Percentiles rank a stretch among this genome's conserved stretches.
Evolutionary conservation across 352 stramenopile genomes (phyloP).

Genomic region (Elongisporangium senticosum): DNA sequence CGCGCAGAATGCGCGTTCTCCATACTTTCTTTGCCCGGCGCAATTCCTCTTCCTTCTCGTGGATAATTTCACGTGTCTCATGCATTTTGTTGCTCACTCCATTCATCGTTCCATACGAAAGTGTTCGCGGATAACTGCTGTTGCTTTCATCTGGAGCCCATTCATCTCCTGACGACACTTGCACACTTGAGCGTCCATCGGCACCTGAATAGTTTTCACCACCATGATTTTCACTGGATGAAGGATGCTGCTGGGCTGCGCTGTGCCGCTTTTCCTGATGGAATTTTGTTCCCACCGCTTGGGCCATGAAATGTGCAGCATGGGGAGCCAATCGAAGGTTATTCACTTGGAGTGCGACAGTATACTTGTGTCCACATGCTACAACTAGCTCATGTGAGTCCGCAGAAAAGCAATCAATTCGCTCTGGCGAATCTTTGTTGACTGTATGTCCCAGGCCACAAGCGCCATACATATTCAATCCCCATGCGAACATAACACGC

Average conservation of each 20-base stretch:
- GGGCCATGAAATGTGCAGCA: neutral
- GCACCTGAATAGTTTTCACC: neutral
- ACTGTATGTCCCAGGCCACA: conserved; percentile 71
- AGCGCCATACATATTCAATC: conserved; percentile 74
- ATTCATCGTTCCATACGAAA: neutral
- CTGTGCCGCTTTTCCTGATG: neutral
- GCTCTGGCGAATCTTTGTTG: conserved; percentile 76
- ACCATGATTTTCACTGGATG: neutral
- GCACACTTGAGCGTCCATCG: neutral
- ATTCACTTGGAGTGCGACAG: conserved; percentile 57
- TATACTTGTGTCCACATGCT: conserved; percentile 81
- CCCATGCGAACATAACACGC: conserved; percentile 73
- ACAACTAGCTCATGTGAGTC: conserved; percentile 44
- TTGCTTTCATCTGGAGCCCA: neutral
- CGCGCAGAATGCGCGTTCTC: conserved; percentile 64
- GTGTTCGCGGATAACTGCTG: neutral
- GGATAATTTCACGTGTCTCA: conserved; percentile 42
- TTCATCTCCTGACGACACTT: neutral
- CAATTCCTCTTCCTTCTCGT: conserved; percentile 76
- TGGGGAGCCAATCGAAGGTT: neutral
- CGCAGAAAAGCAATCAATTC: conserved; percentile 65
- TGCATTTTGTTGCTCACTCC: neutral
- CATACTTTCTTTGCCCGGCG: conserved; percentile 80
- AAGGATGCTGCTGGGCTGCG: neutral
- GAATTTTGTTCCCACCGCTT: neutral